phyloP scores from a whole-genome alignment of 2,329 filamentous ascomycete genomes.

The Helotiales sp. region DNA sequence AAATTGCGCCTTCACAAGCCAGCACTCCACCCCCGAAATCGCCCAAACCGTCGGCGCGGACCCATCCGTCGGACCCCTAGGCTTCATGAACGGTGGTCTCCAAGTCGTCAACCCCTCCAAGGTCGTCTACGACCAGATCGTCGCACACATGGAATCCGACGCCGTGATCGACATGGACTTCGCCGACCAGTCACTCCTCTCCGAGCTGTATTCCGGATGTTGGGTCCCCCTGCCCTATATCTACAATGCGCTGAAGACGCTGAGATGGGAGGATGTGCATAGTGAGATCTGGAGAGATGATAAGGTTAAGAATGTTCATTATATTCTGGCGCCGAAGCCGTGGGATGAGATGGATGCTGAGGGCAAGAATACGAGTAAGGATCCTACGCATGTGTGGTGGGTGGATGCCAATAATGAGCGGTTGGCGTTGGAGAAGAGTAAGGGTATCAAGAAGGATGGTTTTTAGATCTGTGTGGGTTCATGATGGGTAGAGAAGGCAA shows the following conservation, averaged over 20 bases:
- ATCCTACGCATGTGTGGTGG: constrained; percentile 63
- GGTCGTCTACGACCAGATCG: constrained; percentile 55
- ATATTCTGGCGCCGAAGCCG: constrained; percentile 65
- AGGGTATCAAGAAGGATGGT: constrained; percentile 39
- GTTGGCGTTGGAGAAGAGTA: constrained; percentile 42
- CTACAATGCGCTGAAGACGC: constrained; percentile 67
- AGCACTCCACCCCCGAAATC: constrained; percentile 52
- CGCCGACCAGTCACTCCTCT: constrained; percentile 63
- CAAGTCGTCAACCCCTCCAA: constrained; percentile 60
- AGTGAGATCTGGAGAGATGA: constrained; percentile 61
- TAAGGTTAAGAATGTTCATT: constrained; percentile 64
- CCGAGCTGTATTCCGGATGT: constrained; percentile 57
- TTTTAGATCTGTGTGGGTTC: constrained; percentile 24
- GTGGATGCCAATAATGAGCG: constrained; percentile 52
- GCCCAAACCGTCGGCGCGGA: constrained; percentile 54
- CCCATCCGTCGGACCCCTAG: constrained; percentile 53
- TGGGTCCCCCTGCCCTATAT: constrained; percentile 65
- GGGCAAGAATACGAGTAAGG: constrained; percentile 48
- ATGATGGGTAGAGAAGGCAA: background rate
- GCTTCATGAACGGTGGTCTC: constrained; percentile 61
- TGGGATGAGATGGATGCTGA: constrained; percentile 58
- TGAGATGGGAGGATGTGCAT: constrained; percentile 59
- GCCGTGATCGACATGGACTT: constrained; percentile 57
- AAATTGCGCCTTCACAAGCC: constrained; percentile 63
- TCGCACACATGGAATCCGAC: constrained; percentile 53